Evolutionary conservation across 2,329 filamentous ascomycete species (phyloP).

Genomic region (Myriosclerotinia scirpicola): DNA sequence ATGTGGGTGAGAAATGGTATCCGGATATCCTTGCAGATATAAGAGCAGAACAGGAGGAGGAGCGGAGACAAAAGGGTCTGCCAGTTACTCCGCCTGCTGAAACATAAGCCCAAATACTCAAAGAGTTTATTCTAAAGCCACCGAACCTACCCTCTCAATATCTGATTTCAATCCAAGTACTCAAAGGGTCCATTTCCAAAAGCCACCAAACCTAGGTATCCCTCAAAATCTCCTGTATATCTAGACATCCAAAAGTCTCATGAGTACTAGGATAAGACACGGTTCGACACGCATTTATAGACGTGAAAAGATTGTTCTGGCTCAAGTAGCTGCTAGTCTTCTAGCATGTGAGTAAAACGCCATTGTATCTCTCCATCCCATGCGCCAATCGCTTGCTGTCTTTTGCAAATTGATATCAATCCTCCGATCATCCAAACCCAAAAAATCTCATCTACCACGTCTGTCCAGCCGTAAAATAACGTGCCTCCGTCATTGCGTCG

Average conservation of each 20-base stretch:
- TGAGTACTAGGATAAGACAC: background rate
- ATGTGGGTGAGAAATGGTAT: conserved; percentile 82
- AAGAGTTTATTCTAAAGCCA: background rate
- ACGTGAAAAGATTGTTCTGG: conserved; percentile 18
- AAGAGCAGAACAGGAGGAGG: conserved; percentile 55
- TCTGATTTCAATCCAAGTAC: background rate
- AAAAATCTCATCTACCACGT: conserved; percentile 12
- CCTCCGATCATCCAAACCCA: conserved; percentile 10
- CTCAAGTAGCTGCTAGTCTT: conserved; percentile 14
- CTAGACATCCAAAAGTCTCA: background rate
- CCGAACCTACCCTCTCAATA: background rate
- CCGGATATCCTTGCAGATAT: conserved; percentile 57
- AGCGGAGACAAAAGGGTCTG: conserved; percentile 35
- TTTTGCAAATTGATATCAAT: conserved; percentile 20
- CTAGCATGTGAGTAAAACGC: conserved; percentile 24
- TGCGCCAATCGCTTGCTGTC: conserved; percentile 32
- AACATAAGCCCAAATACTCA: conserved; percentile 2
- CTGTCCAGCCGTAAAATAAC: conserved; percentile 22
- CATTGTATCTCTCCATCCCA: conserved; percentile 31
- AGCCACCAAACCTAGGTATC: background rate
- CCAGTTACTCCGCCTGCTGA: conserved; percentile 19
- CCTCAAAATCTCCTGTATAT: background rate
- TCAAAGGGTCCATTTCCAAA: background rate
- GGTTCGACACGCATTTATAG: background rate
- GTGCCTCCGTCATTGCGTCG: conserved; percentile 15